Evolutionary conservation across 176 grass and related monocot species (phyloP), one percentile per base, ranked within the genome.

Genomic region (Raddia guianensis): DNA sequence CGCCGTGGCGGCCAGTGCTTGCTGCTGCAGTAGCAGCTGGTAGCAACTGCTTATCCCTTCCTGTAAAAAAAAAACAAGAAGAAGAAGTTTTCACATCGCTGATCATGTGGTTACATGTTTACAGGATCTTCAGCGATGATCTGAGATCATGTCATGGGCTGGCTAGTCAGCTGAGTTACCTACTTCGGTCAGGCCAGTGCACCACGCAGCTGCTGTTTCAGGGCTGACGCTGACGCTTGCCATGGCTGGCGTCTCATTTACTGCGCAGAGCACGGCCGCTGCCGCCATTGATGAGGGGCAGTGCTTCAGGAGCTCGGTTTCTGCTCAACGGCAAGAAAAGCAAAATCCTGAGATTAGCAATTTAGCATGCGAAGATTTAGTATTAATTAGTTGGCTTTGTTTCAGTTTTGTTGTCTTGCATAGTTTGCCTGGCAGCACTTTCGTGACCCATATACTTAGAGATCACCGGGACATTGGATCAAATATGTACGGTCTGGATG

Each of bases 1-100:
- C 4, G 9, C 4, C 1, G 44, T 9, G 0, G 67, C 20, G 3
- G 12, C 43, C 18, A 42, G 12, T 7, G 51, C 55, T 20, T 7
- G 8, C 64, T 64, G 35, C 63, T 82, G 83, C 37, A 82, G 77
- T 73, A 94, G 32, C n/a, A 94, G 32, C n/a, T 86, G 77, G 45
- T 89, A 91, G 81, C 83, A 89, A n/a, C 48, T 87, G 49, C 32
- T 73, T 40, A 94, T 87, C 77, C 68, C 69, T 69, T 91, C 92
- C 92, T 94, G 57, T 68, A 89, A 19, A 67, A 66, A 46, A 12
- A 15, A 42, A 27, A 27, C 27, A 27, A 27, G 0, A 27, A 27
- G 0, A 27, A 27, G 27, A 27, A 27, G 27, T 27, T 27, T 58
- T 50, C 47, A 51, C 59, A 19, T 50, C 0, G 50, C 55, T 73